A percentile compares a stretch with the other conserved stretches of the same genome.
phyloP scores from a whole-genome alignment of 495 filamentous ascomycete genomes.

The Coniosporium apollinis region DNA sequence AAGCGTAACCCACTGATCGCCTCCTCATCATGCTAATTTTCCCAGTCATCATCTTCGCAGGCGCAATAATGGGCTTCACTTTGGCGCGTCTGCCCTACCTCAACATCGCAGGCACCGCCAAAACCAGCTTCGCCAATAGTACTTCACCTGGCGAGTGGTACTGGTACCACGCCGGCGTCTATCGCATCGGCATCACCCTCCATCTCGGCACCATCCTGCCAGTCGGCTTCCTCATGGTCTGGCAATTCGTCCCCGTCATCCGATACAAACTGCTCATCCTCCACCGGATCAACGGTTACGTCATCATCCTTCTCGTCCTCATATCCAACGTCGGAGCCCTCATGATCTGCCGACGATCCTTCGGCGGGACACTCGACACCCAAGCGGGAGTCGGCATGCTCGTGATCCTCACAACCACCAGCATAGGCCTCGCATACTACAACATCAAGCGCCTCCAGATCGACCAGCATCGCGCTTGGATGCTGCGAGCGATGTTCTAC shows the following conservation, averaged over 20 bases:
- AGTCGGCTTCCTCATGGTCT: conserved; percentile 27
- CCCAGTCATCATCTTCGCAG: conserved; percentile 12
- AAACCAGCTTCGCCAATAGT: conserved; percentile 5
- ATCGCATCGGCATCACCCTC: conserved; percentile 29
- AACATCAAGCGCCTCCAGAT: conserved; percentile 37
- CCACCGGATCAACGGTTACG: conserved; percentile 38
- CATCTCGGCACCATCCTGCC: conserved; percentile 32
- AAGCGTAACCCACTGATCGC: not conserved
- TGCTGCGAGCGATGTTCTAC: conserved; percentile 34
- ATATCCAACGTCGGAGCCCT: conserved; percentile 25
- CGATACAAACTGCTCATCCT: conserved; percentile 29
- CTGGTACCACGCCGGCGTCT: conserved; percentile 24
- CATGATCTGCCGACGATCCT: conserved; percentile 27
- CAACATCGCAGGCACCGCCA: conserved; percentile 16
- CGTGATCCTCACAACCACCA: conserved; percentile 20
- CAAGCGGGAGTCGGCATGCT: conserved; percentile 23
- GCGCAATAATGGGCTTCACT: conserved; percentile 15
- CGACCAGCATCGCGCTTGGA: conserved; percentile 40
- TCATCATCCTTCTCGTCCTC: conserved; percentile 25
- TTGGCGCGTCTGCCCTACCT: conserved; percentile 19
- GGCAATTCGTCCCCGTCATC: conserved; percentile 35
- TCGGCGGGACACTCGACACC: conserved; percentile 29
- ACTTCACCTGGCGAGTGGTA: conserved; percentile 34
- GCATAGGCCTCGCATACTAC: conserved; percentile 26
- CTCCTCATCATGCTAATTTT: not conserved